Percentiles rank a stretch among this genome's conserved stretches.
Conservation (phyloP, 2,329 filamentous ascomycete species). For the Ophiobolus disseminans region DNA sequence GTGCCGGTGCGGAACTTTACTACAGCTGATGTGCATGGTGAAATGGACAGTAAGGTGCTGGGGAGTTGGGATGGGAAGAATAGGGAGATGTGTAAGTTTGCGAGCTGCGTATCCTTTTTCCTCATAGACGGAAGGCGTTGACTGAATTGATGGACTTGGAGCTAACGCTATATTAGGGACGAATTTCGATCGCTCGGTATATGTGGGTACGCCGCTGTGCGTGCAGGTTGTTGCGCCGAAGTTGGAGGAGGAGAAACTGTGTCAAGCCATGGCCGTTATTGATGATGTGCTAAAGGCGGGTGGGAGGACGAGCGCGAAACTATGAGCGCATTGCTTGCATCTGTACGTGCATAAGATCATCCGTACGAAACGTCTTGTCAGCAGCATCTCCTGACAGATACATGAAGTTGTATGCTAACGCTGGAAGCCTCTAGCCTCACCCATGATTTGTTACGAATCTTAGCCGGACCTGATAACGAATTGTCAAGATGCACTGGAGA, state of each 20-base stretch:
- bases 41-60: slow-evolving; percentile 52
- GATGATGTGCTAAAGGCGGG: slow-evolving; percentile 52
- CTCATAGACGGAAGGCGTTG: background rate
- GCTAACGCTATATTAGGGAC: slow-evolving; percentile 40
- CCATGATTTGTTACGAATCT: too few relatives aligned
- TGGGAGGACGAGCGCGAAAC: slow-evolving; percentile 14
- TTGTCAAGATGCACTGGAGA: too few relatives aligned
- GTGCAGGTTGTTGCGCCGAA: slow-evolving; percentile 65
- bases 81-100: slow-evolving; percentile 59
- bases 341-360: too few relatives aligned
- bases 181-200: slow-evolving; percentile 60
- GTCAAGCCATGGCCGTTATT: slow-evolving; percentile 61
- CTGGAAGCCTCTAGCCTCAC: too few relatives aligned
- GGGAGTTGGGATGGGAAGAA: slow-evolving; percentile 68
- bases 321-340: too few relatives aligned
- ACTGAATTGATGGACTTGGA: background rate
- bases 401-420: too few relatives aligned
- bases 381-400: too few relatives aligned
- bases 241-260: slow-evolving; percentile 61
- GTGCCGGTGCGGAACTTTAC: slow-evolving; percentile 62
- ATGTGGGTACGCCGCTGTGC: slow-evolving; percentile 62
- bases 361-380: too few relatives aligned
- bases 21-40: slow-evolving; percentile 58
- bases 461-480: too few relatives aligned
- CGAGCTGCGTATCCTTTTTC: background rate